Evolutionary conservation across 208 protist genomes (phyloP).

Genomic region (Crithidia brevicula): DNA sequence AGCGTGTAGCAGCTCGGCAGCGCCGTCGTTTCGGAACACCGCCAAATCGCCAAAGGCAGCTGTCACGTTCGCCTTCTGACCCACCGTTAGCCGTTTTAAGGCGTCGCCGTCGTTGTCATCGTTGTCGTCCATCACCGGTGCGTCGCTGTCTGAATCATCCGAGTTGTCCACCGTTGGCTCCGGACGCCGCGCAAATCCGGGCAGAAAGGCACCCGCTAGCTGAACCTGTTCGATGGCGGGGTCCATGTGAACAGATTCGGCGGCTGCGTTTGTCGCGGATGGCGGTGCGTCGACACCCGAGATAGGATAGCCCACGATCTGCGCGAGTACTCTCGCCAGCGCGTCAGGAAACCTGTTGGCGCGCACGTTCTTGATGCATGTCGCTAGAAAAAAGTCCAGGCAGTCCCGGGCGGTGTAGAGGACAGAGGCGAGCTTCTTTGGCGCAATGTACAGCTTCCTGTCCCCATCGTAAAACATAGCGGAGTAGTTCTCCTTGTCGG

Average conservation of each 20-base stretch:
- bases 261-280: background rate
- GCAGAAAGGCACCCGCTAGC: slow-evolving; percentile 26
- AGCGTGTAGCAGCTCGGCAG: slow-evolving; percentile 22
- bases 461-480: slow-evolving; percentile 84
- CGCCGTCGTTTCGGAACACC: slow-evolving; percentile 53
- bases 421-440: slow-evolving; percentile 45
- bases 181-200: slow-evolving; percentile 42
- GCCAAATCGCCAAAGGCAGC: slow-evolving; percentile 70
- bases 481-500: slow-evolving; percentile 49
- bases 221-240: slow-evolving; percentile 25
- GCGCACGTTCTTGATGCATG: slow-evolving; percentile 75
- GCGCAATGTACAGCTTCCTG: slow-evolving; percentile 81
- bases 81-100: slow-evolving; percentile 48
- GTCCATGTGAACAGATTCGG: slow-evolving; percentile 13
- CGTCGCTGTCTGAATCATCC: slow-evolving; percentile 34
- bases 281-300: slow-evolving; percentile 15
- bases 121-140: slow-evolving; percentile 21
- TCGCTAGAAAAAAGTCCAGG: slow-evolving; percentile 89
- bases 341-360: slow-evolving; percentile 75
- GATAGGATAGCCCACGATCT: slow-evolving; percentile 69
- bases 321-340: slow-evolving; percentile 53
- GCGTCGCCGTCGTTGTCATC: slow-evolving; percentile 45
- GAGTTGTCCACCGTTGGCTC: slow-evolving; percentile 15
- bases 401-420: slow-evolving; percentile 71
- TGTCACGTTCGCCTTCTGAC: slow-evolving; percentile 50